Conservation (phyloP, 345 rosid genomes). For the Acer yangbiense region DNA sequence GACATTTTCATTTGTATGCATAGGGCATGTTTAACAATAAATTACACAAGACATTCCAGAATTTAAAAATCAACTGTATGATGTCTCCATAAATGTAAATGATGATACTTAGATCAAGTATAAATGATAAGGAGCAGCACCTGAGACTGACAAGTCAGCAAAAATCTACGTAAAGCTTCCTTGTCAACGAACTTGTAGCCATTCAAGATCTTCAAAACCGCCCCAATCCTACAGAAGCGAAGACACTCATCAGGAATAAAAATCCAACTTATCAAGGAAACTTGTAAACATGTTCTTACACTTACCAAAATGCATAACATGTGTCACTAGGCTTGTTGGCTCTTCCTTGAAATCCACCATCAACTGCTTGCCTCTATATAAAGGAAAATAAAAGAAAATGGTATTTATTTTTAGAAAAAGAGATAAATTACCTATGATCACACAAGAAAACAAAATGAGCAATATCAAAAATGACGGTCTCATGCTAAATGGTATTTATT, state of each 20-base stretch:
- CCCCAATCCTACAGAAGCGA: conserved; percentile 64
- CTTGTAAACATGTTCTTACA: conserved; percentile 9
- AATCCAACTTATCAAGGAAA: conserved; percentile 9
- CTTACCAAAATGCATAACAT: conserved; percentile 96
- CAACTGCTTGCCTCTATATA: conserved; percentile 73
- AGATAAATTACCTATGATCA: not conserved
- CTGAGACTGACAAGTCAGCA: conserved; percentile 83
- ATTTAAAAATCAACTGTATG: not conserved
- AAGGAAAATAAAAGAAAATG: not conserved
- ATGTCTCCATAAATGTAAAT: not conserved
- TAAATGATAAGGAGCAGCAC: conserved; percentile 38
- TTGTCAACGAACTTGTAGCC: conserved; percentile 59
- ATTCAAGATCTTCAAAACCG: conserved; percentile 70
- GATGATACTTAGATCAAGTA: not conserved
- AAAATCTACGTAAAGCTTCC: conserved; percentile 56
- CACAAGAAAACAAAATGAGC: conserved; percentile 4
- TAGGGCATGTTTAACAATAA: conserved; percentile 3
- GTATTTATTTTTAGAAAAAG: not conserved
- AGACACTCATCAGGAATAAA: conserved; percentile 9
- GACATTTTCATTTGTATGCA: too few relatives aligned
- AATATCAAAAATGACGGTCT: not conserved
- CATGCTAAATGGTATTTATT: not conserved
- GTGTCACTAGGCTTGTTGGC: conserved; percentile 86
- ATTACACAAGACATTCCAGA: not conserved
- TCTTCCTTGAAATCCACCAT: conserved; percentile 97